These are phyloP conservation scores for Erodium texanum DNA, from an alignment of 441 rosid species.

Conservation along the genomic window DNA sequence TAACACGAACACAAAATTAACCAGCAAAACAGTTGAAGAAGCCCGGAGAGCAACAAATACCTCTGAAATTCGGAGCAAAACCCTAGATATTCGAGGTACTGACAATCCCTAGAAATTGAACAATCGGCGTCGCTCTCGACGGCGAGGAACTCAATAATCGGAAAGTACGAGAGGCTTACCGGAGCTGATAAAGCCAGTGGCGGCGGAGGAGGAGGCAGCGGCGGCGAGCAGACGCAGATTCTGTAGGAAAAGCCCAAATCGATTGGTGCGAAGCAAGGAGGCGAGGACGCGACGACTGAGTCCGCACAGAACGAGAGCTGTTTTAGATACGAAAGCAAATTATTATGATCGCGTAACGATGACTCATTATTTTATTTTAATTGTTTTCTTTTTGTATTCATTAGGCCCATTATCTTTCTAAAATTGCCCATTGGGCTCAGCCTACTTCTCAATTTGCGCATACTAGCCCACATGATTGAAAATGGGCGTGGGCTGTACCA, in stretches of 20 bases:
- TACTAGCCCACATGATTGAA: neutral
- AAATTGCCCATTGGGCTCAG: neutral
- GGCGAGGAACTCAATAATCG: neutral
- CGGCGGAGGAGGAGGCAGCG: neutral
- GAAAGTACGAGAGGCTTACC: neutral
- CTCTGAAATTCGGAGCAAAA: neutral
- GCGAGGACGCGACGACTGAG: neutral
- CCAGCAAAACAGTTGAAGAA: neutral
- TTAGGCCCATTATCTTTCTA: neutral
- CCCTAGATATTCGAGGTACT: neutral
- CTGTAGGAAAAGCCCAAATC: neutral
- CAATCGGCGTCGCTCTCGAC: neutral
- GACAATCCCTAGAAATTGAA: neutral
- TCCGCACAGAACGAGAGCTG: constrained; percentile 2
- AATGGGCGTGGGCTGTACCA: neutral
- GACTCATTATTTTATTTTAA: neutral
- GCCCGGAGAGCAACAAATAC: neutral
- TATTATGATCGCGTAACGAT: neutral
- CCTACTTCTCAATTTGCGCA: too few relatives aligned
- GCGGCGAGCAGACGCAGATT: neutral
- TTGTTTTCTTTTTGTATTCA: too few relatives aligned
- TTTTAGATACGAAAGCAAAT: neutral
- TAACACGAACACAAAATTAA: neutral
- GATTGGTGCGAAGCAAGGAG: neutral
- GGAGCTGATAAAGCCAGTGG: neutral